Base-by-base conservation (phyloP, 2,329 filamentous ascomycete species). In the Paraphaeosphaeria minitans region DNA sequence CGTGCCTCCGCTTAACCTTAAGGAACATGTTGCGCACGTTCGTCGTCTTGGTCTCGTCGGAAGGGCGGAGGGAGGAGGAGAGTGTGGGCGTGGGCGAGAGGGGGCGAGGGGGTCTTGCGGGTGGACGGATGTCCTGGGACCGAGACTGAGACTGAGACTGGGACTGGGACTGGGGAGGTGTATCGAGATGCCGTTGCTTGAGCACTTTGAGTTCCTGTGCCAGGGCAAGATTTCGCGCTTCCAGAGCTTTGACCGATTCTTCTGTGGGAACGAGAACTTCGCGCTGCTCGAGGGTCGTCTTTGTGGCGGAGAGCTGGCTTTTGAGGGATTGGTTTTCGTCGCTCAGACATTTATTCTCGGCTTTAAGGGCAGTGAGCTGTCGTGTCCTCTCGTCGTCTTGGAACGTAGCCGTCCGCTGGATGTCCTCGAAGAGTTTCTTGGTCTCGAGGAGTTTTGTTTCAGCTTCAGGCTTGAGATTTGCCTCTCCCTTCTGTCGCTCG, bases 21-120 rank as follows among this genome's bases (percentile, higher is more conserved):
- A 62, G 33, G 41, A 69, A 74, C 0, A 52, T 65, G 6, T 58
- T 67, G 1, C 67, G 60, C 0, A 75, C 41, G 19, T 74, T 74
- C 10, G 3, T 12, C 27, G 24, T n/a, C 46, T 48, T 48, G 6
- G 27, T 48, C 27, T 48, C 46, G 9, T 48, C 14, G 7, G 24
- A 19, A 14, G 46, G 3, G 27, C 13, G 16, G 5, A 31, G 3
- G n/a, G 24, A 48, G 13, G 24, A 21, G 19, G 41, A 43, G 19
- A 12, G 46, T 2, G 46, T 31, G 6, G 27, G 27, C 4, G 46
- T 33, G 6, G 46, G 27, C 4, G 46, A 48, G 13, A 31, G 22
- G 5, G 24, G n/a, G 16, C 6, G 14, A 5, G 19, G 27, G 3
- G 9, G 19, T 7, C 45, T 48, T 29, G 24, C 5, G 9, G 35